Evolutionary conservation across 129 eudicot species (phyloP), one percentile per base, ranked within the genome.

Genomic region (Lonicera japonica): DNA sequence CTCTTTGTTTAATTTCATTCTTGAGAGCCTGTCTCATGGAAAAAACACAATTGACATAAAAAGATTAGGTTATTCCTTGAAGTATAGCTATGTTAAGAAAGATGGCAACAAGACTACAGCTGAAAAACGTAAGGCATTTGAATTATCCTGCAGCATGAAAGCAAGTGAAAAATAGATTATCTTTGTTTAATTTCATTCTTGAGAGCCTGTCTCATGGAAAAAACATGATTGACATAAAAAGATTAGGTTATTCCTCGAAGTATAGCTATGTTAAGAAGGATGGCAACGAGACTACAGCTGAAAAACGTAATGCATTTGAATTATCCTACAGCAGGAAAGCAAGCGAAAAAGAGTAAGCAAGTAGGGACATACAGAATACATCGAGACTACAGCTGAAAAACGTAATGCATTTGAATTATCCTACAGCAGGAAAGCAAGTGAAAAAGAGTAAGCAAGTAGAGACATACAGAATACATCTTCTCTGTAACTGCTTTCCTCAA

Each of bases 171-270:
- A 69, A 71, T 70, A 19, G 88, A 73, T 77, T 87, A 88, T 73
- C 91, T 78, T 58, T 63, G 86, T 87, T 92, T 92, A 67, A 92
- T 84, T 64, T 87, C 98, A 72, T 77, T 92, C 86, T 87, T 92
- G 41, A 92, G 95, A 15, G 81, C 87, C 98, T 92, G 77, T 68
- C 25, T 63, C 55, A 45, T 8, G 16, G 7, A 71, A 46, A 24
- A 60, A 55, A 16, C 0, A 56, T 14, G 34, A 16, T 24, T 15
- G 23, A 73, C 11, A 52, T 47, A 12, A 64, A 36, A 25, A 48
- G 29, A 9, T 59, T 53, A 50, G 17, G 21, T 56, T 67, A 22
- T 3, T 10, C 29, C 5, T 25, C 6, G 40, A 24, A 5, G 16
- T 29, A 52, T 25, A 39, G 11, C 4, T 29, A 29, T 22, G 17